A percentile compares a stretch with the other conserved stretches of the same genome.
Evolutionary conservation across 2,329 filamentous ascomycete genomes (phyloP).

Genomic region (Cladosporium austrohemisphaericum): DNA sequence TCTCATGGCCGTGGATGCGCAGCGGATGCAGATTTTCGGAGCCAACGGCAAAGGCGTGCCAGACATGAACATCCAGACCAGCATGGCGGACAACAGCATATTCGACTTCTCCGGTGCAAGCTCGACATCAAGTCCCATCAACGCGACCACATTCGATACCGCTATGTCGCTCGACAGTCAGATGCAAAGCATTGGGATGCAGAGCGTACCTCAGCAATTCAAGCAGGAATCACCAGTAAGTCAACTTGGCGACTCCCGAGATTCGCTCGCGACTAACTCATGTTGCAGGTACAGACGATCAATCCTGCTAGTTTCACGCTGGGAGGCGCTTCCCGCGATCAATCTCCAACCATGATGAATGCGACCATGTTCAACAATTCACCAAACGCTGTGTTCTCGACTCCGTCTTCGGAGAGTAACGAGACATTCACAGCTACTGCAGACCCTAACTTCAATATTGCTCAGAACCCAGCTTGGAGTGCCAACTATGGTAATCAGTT

Average conservation of each 20-base stretch:
- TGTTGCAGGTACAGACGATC: conserved; percentile 28
- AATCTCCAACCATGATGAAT: conserved; percentile 27
- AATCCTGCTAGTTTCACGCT: conserved; percentile 33
- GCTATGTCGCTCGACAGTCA: conserved; percentile 29
- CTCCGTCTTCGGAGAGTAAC: conserved; percentile 34
- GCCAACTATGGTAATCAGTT: conserved; percentile 26
- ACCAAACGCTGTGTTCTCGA: conserved; percentile 35
- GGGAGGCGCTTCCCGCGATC: conserved; percentile 27
- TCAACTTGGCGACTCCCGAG: not conserved
- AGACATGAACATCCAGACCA: conserved; percentile 11
- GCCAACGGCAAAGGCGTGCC: conserved; percentile 6
- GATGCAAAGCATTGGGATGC: conserved; percentile 21
- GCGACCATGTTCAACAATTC: conserved; percentile 31
- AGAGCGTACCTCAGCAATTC: conserved; percentile 21
- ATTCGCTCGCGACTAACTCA: not conserved
- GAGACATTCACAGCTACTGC: conserved; percentile 31
- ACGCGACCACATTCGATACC: conserved; percentile 27
- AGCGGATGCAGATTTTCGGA: conserved; percentile 26
- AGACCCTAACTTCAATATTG: conserved; percentile 25
- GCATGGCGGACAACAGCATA: conserved; percentile 15
- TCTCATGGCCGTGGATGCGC: conserved; percentile 24
- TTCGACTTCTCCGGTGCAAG: conserved; percentile 48
- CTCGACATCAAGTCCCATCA: conserved; percentile 49
- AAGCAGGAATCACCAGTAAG: conserved; percentile 29
- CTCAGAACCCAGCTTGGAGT: conserved; percentile 31